Evolutionary conservation across 2,329 filamentous ascomycete genomes (phyloP).

Genomic region (Epichloe sp.): DNA sequence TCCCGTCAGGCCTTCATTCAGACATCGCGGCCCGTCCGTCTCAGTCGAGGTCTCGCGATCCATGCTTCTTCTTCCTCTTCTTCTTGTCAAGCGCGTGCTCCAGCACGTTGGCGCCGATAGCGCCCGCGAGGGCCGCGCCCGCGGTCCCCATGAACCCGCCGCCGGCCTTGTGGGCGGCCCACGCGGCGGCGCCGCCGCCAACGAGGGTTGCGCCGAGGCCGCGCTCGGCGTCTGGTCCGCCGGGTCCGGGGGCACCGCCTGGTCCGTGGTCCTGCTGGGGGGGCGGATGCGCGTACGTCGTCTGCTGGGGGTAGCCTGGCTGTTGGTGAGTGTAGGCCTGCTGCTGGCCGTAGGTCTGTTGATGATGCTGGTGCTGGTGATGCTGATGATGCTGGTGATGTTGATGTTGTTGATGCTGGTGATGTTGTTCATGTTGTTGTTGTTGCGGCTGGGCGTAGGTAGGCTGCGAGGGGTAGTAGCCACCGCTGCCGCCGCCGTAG

Average conservation of each 20-base stretch:
- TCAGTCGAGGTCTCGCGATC: slow-evolving; percentile 10
- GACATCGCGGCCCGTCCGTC: slow-evolving; percentile 4
- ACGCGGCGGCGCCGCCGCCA: slow-evolving; percentile 41
- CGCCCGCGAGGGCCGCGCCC: slow-evolving; percentile 37
- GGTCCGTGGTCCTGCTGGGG: not conserved
- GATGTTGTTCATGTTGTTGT: slow-evolving; percentile 12
- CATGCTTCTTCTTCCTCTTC: slow-evolving; percentile 21
- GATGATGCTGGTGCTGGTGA: slow-evolving; percentile 11
- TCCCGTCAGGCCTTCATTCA: no score
- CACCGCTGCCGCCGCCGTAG: slow-evolving; percentile 15
- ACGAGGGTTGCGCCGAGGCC: slow-evolving; percentile 41
- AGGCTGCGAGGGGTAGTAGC: slow-evolving; percentile 12
- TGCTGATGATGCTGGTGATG: slow-evolving; percentile 10
- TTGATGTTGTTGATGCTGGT: slow-evolving; percentile 13
- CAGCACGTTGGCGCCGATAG: slow-evolving; percentile 40
- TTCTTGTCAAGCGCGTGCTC: slow-evolving; percentile 28
- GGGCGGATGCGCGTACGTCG: not conserved
- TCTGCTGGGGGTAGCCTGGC: not conserved
- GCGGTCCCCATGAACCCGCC: slow-evolving; percentile 38
- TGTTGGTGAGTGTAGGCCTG: slow-evolving; percentile 6
- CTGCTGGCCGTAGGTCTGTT: slow-evolving; percentile 1
- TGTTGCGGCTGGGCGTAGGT: slow-evolving; percentile 12
- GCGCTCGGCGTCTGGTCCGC: slow-evolving; percentile 29
- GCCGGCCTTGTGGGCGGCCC: slow-evolving; percentile 39
- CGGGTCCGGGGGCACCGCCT: no score